A percentile compares a stretch with the other conserved stretches of the same genome.
Evolutionary conservation across 2,329 filamentous ascomycete species (phyloP).

Genomic region (Apiospora kogelbergensis): DNA sequence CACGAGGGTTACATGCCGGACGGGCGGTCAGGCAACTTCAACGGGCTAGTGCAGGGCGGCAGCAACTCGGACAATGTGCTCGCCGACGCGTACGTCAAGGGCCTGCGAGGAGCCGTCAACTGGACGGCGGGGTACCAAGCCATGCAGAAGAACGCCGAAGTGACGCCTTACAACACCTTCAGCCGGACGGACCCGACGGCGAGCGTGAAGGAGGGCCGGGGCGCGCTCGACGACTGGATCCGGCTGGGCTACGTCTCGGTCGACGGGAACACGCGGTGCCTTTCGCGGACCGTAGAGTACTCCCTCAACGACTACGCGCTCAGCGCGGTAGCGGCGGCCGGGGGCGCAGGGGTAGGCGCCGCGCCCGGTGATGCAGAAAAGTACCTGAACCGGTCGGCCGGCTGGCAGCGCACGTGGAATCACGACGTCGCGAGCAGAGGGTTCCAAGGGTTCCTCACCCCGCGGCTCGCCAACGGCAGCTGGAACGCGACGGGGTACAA

Average conservation of each 20-base stretch:
- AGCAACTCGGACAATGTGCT: constrained; percentile 72
- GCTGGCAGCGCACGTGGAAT: constrained; percentile 64
- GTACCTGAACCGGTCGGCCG: constrained; percentile 58
- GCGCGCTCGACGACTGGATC: constrained; percentile 73
- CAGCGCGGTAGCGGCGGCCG: constrained; percentile 56
- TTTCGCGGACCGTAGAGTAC: constrained; percentile 76
- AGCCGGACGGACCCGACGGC: constrained; percentile 50
- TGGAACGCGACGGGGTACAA: constrained; percentile 57
- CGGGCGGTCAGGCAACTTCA: constrained; percentile 72
- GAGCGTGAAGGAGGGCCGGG: constrained; percentile 70
- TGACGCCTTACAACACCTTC: constrained; percentile 44
- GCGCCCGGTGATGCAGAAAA: constrained; percentile 52
- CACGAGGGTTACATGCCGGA: constrained; percentile 73
- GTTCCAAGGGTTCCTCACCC: constrained; percentile 71
- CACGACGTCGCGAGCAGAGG: constrained; percentile 63
- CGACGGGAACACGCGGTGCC: constrained; percentile 67
- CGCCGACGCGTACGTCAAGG: constrained; percentile 68
- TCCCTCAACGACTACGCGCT: constrained; percentile 76
- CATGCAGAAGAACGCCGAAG: constrained; percentile 60
- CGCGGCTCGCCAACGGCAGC: constrained; percentile 64
- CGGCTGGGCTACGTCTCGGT: constrained; percentile 67
- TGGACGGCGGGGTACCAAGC: constrained; percentile 57
- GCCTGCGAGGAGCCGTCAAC: constrained; percentile 57
- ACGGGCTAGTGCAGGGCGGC: constrained; percentile 62
- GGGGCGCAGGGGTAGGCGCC: constrained; percentile 53